These are phyloP conservation scores for Stylonectria norvegica DNA, from an alignment of 2,329 filamentous ascomycete genomes.

Conservation along the genomic window DNA sequence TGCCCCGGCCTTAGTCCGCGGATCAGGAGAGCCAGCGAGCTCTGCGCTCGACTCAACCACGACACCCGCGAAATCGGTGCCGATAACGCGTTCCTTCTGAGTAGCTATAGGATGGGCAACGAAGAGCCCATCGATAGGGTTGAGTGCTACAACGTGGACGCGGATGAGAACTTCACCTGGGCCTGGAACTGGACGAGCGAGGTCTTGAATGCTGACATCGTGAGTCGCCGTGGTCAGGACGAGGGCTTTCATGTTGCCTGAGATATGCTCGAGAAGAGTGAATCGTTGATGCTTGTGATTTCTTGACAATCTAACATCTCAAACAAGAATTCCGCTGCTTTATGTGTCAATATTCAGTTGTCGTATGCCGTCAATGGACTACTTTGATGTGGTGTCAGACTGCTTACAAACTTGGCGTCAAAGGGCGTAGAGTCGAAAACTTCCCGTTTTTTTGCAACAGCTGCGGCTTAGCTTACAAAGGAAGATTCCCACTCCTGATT, in stretches of 20 bases:
- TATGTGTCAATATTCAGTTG: no score
- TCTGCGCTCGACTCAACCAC: slow-evolving; percentile 23
- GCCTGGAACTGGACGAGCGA: slow-evolving; percentile 13
- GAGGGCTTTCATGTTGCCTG: slow-evolving; percentile 24
- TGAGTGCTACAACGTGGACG: slow-evolving; percentile 26
- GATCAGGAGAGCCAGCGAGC: slow-evolving; percentile 10
- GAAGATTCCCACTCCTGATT: no score
- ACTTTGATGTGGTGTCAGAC: no score
- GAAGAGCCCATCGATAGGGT: slow-evolving; percentile 33
- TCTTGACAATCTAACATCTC: no score
- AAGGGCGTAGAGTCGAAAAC: no score
- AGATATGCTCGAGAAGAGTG: no score
- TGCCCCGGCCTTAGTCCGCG: slow-evolving; percentile 23
- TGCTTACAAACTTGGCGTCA: no score
- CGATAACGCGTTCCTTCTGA: slow-evolving; percentile 30
- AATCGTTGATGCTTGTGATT: no score
- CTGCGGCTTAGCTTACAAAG: no score
- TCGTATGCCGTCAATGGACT: no score
- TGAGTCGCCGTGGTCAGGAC: slow-evolving; percentile 8
- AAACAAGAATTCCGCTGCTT: no score
- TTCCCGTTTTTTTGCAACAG: no score
- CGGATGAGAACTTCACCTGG: slow-evolving; percentile 20
- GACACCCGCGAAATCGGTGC: slow-evolving; percentile 40
- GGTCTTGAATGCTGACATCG: slow-evolving; percentile 11
- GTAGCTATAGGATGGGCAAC: slow-evolving; percentile 32